Evolutionary conservation across 352 stramenopile species (phyloP).

Genomic region (Blastocystis sp.): DNA sequence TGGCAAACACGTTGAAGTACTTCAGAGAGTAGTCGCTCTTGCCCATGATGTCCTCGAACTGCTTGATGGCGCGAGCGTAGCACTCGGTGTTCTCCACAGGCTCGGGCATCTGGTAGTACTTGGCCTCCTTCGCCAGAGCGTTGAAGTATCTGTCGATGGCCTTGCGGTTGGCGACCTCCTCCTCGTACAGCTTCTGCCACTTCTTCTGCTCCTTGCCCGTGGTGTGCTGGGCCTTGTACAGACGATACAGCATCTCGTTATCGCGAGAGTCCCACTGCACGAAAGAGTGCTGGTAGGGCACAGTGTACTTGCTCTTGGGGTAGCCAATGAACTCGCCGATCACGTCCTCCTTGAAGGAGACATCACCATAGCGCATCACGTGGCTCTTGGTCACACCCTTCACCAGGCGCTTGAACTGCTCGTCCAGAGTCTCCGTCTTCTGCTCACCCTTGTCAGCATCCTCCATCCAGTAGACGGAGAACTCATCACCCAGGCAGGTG

Average conservation of each 20-base stretch:
- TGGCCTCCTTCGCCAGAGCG: too few relatives aligned
- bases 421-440: constrained; percentile 76
- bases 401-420: constrained; percentile 77
- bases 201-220: constrained; percentile 39
- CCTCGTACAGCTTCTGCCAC: constrained; percentile 16
- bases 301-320: background rate
- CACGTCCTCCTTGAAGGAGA: constrained; percentile 17
- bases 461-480: constrained; percentile 85
- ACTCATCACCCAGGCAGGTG: constrained; percentile 74
- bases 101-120: too few relatives aligned
- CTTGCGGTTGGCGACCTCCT: constrained; percentile 37
- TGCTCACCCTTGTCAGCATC: constrained; percentile 79
- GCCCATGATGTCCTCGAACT: too few relatives aligned
- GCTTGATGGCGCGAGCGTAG: too few relatives aligned
- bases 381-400: constrained; percentile 74
- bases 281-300: constrained; percentile 7
- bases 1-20: constrained; percentile 41
- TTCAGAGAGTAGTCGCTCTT: constrained; percentile 54
- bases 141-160: background rate
- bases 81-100: too few relatives aligned
- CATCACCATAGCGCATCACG: background rate
- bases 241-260: constrained; percentile 37
- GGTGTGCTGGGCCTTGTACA: constrained; percentile 2
- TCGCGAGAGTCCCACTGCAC: constrained; percentile 27
- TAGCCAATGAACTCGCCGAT: background rate